These are phyloP conservation scores for Colletotrichum gloeosporioides DNA, from an alignment of 2,329 filamentous ascomycete species.

Conservation along the genomic window DNA sequence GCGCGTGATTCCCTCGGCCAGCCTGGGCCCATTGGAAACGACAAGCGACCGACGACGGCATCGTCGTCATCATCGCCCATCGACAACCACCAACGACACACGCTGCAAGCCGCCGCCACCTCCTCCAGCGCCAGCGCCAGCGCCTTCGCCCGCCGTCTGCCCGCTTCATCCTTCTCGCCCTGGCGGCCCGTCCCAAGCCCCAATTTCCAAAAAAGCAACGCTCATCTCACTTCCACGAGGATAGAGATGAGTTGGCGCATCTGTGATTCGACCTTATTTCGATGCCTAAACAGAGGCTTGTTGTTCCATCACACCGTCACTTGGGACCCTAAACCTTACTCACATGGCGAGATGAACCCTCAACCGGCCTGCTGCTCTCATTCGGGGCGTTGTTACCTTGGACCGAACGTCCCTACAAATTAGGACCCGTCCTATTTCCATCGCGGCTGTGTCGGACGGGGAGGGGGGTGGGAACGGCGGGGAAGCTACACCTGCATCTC, in stretches of 20 bases:
- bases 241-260: neutral
- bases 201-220: neutral
- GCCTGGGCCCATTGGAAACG: neutral
- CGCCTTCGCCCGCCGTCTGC: neutral
- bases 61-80: neutral
- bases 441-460: conserved; percentile 15
- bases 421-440: conserved; percentile 17
- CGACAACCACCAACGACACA: neutral
- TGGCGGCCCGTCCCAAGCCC: neutral
- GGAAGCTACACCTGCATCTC: neutral
- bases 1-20: neutral
- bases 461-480: neutral
- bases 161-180: neutral
- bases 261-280: conserved; percentile 9
- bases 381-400: neutral
- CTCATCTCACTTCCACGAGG: neutral
- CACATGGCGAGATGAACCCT: neutral
- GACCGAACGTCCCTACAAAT: neutral
- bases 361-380: neutral
- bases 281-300: conserved; percentile 11
- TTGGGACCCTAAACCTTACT: neutral
- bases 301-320: neutral
- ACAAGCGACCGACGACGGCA: neutral
- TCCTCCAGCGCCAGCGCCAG: neutral
- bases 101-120: neutral